Base-by-base conservation (phyloP, 2,329 filamentous ascomycete species). In the Phaeosphaeria sp. region DNA sequence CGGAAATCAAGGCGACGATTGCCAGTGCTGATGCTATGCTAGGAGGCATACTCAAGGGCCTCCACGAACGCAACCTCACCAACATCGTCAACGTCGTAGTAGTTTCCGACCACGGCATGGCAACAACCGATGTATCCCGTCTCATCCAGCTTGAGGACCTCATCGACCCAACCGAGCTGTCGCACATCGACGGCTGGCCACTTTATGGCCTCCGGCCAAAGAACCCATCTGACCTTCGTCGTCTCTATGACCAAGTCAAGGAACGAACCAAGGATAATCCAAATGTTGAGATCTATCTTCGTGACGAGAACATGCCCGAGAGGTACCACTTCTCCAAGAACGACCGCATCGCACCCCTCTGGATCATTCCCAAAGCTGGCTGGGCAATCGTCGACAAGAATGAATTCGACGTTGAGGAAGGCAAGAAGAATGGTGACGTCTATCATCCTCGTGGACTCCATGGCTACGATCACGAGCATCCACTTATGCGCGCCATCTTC, bases 61-160 rank as follows among this genome's bases (percentile, higher is more conserved):
- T 99, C 0, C 86, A 93, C 60, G 79, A 85, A 47, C 88, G 95
- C 49, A 97, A 98, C 73, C 80, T 99, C 50, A 97, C 93, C 0
- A 75, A 89, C 20, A 91, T 99, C 59, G 92, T 98, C 72, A 99
- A 99, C 65, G 85, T 99, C 7, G 88, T 99, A 33, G 85, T 99
- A n/a, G 94, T 99, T 2, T 97, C 93, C 0, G 95, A 99, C 74
- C 95, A 99, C 74, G 95, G 95, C 50, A 99, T 99, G 95, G 95
- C 95, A 1, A 96, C 93, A 0, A 98, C 95, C 0, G 91, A 93
- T 58, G 87, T 86, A 0, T 83, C 88, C 18, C 86, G 95, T 11
- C 81, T 98, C 46, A 85, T 98, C 24, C 95, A 98, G 77, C 82
- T 98, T 2, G 95, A 99, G 63, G 92, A 97, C 71, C 79, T 98